Conservation (phyloP, 2,329 filamentous ascomycete species). For the Thielaviopsis cerberus region DNA sequence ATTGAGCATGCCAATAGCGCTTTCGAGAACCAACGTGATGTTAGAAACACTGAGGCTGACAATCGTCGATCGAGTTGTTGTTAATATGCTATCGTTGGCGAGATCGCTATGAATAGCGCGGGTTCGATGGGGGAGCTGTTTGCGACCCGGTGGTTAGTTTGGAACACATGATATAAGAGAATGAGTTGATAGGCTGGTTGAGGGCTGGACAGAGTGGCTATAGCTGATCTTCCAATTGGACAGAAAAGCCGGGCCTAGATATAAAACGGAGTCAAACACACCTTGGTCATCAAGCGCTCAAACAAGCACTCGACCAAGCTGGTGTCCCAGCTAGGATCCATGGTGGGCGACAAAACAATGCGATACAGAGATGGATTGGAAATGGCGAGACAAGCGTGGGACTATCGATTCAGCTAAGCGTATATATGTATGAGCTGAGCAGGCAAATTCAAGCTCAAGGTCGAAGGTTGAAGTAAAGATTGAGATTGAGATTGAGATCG, state of each 20-base stretch:
- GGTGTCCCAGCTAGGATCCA: conserved; percentile 24
- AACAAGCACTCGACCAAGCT: conserved; percentile 38
- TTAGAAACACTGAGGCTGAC: conserved; percentile 39
- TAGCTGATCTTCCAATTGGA: conserved; percentile 8
- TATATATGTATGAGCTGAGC: too few species aligned
- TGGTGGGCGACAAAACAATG: conserved; percentile 1
- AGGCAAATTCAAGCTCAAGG: too few species aligned
- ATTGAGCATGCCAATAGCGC: conserved; percentile 38
- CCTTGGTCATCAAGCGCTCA: conserved; percentile 39
- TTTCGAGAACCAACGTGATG: conserved; percentile 35
- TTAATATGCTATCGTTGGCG: conserved; percentile 40
- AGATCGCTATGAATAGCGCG: conserved; percentile 38
- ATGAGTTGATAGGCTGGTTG: conserved; percentile 10
- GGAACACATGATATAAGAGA: background rate
- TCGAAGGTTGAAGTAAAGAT: too few species aligned
- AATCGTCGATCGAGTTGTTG: conserved; percentile 41
- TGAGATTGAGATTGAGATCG: too few species aligned
- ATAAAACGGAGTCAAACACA: conserved; percentile 19
- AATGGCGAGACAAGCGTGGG: background rate
- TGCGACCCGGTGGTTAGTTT: conserved; percentile 15
- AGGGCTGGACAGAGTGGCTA: too few species aligned
- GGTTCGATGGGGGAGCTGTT: conserved; percentile 43
- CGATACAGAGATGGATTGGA: background rate
- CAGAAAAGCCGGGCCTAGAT: background rate
- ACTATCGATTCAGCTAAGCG: too few species aligned